Conservation (phyloP, 108 stramenopile species). For the Licmophora abbreviata region DNA sequence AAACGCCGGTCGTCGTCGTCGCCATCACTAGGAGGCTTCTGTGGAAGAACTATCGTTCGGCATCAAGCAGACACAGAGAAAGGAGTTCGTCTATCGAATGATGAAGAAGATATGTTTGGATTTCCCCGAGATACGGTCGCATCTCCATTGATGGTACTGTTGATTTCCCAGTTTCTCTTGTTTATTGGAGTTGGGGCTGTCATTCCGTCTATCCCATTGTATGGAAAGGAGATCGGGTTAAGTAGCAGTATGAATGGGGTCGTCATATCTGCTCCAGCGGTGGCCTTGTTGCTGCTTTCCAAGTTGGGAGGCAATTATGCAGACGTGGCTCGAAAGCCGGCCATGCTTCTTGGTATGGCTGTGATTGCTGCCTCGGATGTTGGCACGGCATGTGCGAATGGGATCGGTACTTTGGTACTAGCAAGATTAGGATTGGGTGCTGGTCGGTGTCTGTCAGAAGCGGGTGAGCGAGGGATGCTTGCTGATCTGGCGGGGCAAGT, state of each 20-base stretch:
- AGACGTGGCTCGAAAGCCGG: constrained; percentile 51
- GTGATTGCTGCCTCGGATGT: constrained; percentile 50
- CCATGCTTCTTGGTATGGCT: constrained; percentile 73
- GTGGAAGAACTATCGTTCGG: too few species aligned
- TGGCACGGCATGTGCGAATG: constrained; percentile 42
- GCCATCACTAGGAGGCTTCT: too few species aligned
- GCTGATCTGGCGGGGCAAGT: constrained; percentile 48
- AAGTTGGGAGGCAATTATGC: constrained; percentile 38
- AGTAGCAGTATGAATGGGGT: constrained; percentile 58
- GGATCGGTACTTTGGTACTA: constrained; percentile 25
- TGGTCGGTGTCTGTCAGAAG: constrained; percentile 50
- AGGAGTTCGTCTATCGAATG: too few species aligned
- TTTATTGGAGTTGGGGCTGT: constrained; percentile 77
- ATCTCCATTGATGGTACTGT: constrained; percentile 39
- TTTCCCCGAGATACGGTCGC: constrained; percentile 15
- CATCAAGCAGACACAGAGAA: too few species aligned
- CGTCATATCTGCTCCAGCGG: constrained; percentile 65
- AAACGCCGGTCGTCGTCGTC: too few species aligned
- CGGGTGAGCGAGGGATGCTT: constrained; percentile 65
- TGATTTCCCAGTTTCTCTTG: constrained; percentile 59
- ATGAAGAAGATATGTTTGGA: constrained; percentile 1
- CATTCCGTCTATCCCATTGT: constrained; percentile 64
- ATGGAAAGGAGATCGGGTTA: constrained; percentile 65
- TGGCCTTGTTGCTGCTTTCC: constrained; percentile 42
- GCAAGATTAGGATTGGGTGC: constrained; percentile 58